Percentiles rank a stretch among this genome's conserved stretches.
Conservation (phyloP, 2,329 filamentous ascomycete species). For the Verruconis gallopava region DNA sequence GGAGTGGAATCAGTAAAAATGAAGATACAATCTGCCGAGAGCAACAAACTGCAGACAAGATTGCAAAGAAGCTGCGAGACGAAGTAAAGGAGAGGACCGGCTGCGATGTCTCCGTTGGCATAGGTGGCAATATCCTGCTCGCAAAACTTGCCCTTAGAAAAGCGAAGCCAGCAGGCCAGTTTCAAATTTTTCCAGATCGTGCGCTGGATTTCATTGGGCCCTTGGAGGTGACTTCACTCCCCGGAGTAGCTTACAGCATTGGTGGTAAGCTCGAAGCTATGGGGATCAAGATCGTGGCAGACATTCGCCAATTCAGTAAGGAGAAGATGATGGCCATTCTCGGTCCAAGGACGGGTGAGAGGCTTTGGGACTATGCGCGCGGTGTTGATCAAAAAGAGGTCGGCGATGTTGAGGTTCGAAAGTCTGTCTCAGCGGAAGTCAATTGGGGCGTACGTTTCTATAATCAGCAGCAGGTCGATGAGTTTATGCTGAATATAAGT, state of each 20-base stretch:
- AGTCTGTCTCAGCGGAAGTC: slow-evolving; percentile 92
- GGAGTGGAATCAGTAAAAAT: slow-evolving; percentile 49
- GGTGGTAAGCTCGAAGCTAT: slow-evolving; percentile 79
- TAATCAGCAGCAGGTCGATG: slow-evolving; percentile 81
- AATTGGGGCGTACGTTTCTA: slow-evolving; percentile 97
- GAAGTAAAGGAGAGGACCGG: slow-evolving; percentile 62
- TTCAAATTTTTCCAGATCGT: slow-evolving; percentile 72
- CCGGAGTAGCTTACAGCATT: slow-evolving; percentile 86
- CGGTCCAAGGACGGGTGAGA: slow-evolving; percentile 86
- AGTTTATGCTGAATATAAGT: slow-evolving; percentile 76
- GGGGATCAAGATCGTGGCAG: slow-evolving; percentile 68
- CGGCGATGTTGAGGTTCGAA: slow-evolving; percentile 71
- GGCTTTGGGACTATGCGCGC: slow-evolving; percentile 76
- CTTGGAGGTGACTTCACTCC: slow-evolving; percentile 67
- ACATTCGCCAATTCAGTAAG: slow-evolving; percentile 63
- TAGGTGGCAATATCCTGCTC: slow-evolving; percentile 78
- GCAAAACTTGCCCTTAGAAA: slow-evolving; percentile 84
- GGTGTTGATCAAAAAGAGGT: slow-evolving; percentile 81
- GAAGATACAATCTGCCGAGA: slow-evolving; percentile 65
- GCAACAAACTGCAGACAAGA: slow-evolving; percentile 61
- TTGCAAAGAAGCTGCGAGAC: slow-evolving; percentile 54
- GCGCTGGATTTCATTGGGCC: slow-evolving; percentile 64
- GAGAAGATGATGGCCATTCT: slow-evolving; percentile 61
- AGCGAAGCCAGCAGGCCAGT: slow-evolving; percentile 89
- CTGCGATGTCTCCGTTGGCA: slow-evolving; percentile 84